Base-by-base conservation (phyloP, 441 rosid genomes). In the Gossypium aridum region DNA sequence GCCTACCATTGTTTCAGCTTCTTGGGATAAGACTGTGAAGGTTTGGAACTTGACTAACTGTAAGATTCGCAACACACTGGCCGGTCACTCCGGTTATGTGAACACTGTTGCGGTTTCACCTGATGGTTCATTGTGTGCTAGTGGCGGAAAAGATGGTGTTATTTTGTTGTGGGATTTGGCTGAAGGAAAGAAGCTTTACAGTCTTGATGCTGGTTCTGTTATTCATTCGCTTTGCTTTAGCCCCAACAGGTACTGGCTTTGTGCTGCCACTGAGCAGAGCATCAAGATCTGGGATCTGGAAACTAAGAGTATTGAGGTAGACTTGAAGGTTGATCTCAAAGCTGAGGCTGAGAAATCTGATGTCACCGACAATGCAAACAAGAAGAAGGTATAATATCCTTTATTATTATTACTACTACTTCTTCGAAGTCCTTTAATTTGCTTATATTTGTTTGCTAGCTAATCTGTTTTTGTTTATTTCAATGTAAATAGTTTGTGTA, bases 251-350 rank as follows among this genome's bases (percentile, higher is more conserved):
- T 96, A 96, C 76, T 96, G 97, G 99, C 86, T 96, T 0, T 96
- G 97, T 22, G 98, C 98, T 8, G 99, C 97, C 0, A 96, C 98
- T 0, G 98, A 93, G 76, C 77, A 83, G 20, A 92, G 97, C 64
- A 93, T 95, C 49, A 95, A 93, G 92, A 93, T 95, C 76, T 93
- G 99, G 99, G 98, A 95, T 86, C 83, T 95, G 2, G 97, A 95
- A 83, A 95, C 96, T 80, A 95, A 95, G 89, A 85, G 85, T 81
- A 79, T 95, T 83, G 97, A 90, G 3, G 99, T 90, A 83, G 99
- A 93, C 60, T 85, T 93, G 91, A 93, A 88, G 91, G 95, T 95
- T 34, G 98, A 95, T 77, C 92, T 95, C 67, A 95, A 91, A 87
- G 89, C 94, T 0, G 99, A 95, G 82, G 97, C 98, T 1, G 98